These are phyloP conservation scores for Aspergillus sparsus DNA, from an alignment of 495 filamentous ascomycete genomes.

Conservation along the genomic window DNA sequence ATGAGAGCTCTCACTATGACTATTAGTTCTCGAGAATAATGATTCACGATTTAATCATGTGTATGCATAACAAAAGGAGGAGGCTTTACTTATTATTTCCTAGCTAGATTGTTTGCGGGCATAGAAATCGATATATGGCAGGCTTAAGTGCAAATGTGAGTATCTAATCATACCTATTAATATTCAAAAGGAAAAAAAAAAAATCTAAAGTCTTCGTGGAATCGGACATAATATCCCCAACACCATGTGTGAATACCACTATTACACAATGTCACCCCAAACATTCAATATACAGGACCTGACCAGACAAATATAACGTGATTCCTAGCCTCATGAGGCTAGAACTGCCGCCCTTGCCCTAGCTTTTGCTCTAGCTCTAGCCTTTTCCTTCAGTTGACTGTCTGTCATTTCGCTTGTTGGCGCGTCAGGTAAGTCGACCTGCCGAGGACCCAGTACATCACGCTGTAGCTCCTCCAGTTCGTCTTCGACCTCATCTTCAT, in stretches of 20 bases:
- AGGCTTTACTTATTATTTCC: too few relatives aligned
- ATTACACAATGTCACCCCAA: neutral
- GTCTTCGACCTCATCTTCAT: constrained; percentile 97
- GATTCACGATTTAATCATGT: too few relatives aligned
- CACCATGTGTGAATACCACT: neutral
- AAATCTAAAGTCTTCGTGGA: constrained; percentile 10
- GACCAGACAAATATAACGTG: neutral
- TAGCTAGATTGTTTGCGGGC: too few relatives aligned
- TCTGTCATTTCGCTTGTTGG: constrained; percentile 48
- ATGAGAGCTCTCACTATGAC: too few relatives aligned
- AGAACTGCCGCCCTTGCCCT: constrained; percentile 36
- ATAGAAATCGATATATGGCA: too few relatives aligned
- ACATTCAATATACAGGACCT: neutral
- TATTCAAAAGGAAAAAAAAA: neutral
- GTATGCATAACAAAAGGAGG: too few relatives aligned
- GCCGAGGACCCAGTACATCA: constrained; percentile 54
- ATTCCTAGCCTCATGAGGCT: constrained; percentile 21
- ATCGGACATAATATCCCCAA: neutral
- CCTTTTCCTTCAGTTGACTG: constrained; percentile 34
- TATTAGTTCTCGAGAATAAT: too few relatives aligned
- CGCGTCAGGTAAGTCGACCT: constrained; percentile 57
- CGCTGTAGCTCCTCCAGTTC: constrained; percentile 79
- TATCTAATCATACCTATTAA: too few relatives aligned
- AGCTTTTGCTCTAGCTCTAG: constrained; percentile 36
- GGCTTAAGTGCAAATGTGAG: too few relatives aligned